phyloP scores from a whole-genome alignment of 495 filamentous ascomycete species.

The Neurospora terricola region DNA sequence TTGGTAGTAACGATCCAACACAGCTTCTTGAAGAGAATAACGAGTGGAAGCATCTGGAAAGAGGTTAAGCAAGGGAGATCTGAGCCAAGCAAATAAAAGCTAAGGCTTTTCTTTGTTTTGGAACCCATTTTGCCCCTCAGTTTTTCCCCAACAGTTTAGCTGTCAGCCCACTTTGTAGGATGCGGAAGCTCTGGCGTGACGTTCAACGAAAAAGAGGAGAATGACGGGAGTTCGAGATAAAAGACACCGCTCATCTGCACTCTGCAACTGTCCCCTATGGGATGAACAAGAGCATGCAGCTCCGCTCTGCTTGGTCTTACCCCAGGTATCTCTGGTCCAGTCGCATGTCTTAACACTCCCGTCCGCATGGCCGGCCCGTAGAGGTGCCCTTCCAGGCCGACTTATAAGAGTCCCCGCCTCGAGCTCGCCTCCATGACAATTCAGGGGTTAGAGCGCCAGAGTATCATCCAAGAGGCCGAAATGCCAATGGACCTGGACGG shows the following conservation, averaged over 20 bases:
- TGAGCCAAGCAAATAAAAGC: not conserved
- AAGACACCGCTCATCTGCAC: not conserved
- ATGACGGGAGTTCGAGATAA: not conserved
- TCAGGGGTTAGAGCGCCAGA: not conserved
- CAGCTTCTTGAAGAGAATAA: not conserved
- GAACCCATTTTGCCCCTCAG: not conserved
- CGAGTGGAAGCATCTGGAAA: not conserved
- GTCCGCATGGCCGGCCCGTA: not conserved
- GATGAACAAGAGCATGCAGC: not conserved
- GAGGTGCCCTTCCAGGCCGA: not conserved
- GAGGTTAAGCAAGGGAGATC: not conserved
- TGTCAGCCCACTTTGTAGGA: not conserved
- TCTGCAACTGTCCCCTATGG: not conserved
- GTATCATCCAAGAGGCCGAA: not conserved
- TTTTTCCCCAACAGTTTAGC: not conserved
- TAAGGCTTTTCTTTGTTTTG: not conserved
- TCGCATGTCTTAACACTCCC: not conserved
- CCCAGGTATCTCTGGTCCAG: not conserved
- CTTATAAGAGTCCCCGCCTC: not conserved
- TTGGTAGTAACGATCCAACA: not conserved
- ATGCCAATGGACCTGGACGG: not conserved
- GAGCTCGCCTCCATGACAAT: not conserved
- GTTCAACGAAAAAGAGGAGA: not conserved
- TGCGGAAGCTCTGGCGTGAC: not conserved
- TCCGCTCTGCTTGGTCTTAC: not conserved